Conservation (phyloP, 2,329 filamentous ascomycete species). For the Magnaporthiopsis incrustans region DNA sequence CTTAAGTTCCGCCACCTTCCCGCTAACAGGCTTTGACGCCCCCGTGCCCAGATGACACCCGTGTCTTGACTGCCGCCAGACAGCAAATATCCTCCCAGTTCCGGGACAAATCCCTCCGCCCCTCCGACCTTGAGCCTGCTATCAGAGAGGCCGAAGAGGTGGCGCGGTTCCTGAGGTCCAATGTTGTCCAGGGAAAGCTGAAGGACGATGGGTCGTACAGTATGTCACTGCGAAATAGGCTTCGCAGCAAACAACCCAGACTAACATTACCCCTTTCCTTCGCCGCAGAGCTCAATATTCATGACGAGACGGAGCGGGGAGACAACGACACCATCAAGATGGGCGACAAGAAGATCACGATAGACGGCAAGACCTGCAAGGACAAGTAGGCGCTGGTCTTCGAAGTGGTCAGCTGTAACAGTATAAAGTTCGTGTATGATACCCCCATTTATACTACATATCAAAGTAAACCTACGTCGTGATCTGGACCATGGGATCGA, state of each 20-base stretch:
- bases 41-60: conserved; percentile 55
- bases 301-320: conserved; percentile 82
- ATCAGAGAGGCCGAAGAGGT: conserved; percentile 78
- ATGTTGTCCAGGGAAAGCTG: conserved; percentile 75
- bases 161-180: conserved; percentile 68
- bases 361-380: conserved; percentile 23
- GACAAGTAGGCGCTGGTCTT: not conserved
- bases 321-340: conserved; percentile 87
- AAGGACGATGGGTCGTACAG: conserved; percentile 48
- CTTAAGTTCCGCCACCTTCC: not conserved
- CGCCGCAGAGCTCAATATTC: conserved; percentile 68
- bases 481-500: not conserved
- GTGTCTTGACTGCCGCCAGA: conserved; percentile 62
- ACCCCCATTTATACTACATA: conserved; percentile 1
- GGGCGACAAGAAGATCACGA: conserved; percentile 30
- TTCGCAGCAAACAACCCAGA: no score
- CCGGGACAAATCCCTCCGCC: conserved; percentile 53
- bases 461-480: not conserved
- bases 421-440: conserved; percentile 5
- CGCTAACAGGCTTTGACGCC: not conserved
- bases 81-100: conserved; percentile 68
- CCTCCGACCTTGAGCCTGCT: conserved; percentile 50
- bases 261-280: not conserved
- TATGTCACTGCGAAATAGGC: conserved; percentile 22
- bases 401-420: conserved; percentile 1